Evolutionary conservation across 805 yeast species (phyloP), one percentile per base, ranked within the genome.

Genomic region (Saccharomycopsis schoenii): DNA sequence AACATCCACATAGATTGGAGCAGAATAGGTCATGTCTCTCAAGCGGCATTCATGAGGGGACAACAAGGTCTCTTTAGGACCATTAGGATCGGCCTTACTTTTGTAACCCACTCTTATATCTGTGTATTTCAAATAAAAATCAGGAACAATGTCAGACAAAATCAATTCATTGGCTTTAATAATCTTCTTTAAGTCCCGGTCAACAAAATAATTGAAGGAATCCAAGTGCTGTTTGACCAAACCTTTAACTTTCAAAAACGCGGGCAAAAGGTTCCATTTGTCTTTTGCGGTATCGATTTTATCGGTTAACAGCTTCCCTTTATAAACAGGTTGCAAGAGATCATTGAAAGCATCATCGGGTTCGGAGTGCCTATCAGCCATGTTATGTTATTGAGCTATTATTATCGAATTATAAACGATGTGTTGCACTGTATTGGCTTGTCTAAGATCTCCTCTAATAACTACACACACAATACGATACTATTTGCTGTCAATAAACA

Each of bases 191-290:
- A 94, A 79, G 71, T 94, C 99, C 6, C 83, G 85, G 68, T 94
- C 97, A 19, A 94, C 96, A 72, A 94, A 94, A 74, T 89, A 94
- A 71, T 94, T 93, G 79, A 90, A 94, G n/a, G 99, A 94, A 71
- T 94, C 99, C 70, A 94, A 78, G 77, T 94, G 99, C 76, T 94
- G 99, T 69, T 94, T 94, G 55, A 94, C 98, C 58, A 94, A 76
- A 60, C 99, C 99, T 72, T 94, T 94, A 55, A 94, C 97, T 70
- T 91, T 90, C 65, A 94, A 76, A 70, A 94, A 94, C 0, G 99
- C 99, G 0, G 99, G 99, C 50, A 94, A 76, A 56, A 94, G 78
- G 67, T 94, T 88, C 99, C 99, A 94, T 72, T 94, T 94, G 73
- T 94, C 99, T 67, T 89, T 89, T 11, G 96, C 94, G 0, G 97